Base-by-base conservation (phyloP, 257 asterid genomes). In the Ilex asprella region DNA sequence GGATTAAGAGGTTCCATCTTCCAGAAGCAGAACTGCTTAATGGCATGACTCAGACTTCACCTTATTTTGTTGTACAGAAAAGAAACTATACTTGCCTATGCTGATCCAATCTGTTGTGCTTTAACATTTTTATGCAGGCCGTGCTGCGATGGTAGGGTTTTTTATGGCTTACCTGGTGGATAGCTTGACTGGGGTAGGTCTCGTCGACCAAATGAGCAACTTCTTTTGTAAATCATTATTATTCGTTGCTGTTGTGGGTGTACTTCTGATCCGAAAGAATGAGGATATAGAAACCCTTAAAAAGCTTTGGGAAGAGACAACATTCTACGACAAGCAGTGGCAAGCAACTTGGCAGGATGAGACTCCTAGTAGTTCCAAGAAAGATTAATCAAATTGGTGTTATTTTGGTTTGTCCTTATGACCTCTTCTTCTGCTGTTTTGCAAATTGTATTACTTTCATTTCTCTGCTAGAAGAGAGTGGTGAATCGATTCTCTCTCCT, bases 111-210 rank as follows among this genome's bases (percentile, higher is more conserved):
- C 60, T 65, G 73, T 27, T 21, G 13, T 3, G 16, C 53, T 9
- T n/a, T 55, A 51, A 39, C 14, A 71, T 35, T 50, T 31, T 27
- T 58, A 30, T 80, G 77, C 81, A 93, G 99, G 99, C 10, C 96
- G 99, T 51, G 97, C 99, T 62, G 99, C 99, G 3, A 93, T 93
- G 99, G 31, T 93, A 4, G 99, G 99, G 27, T 93, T 93, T 91
- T 89, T 93, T 77, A 87, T 85, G 96, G 97, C 99, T 15, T 93
- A 93, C 77, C 68, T 93, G 30, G 99, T 89, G 13, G 99, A 93
- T 74, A 82, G 96, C 67, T 76, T 93, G 69, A 93, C 97, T 0
- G 96, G 97, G 30, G 74, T 93, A 27, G 97, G 97, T 6, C 92
- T 93, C 1, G 99, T 93, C 2, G 96, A 89, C 66, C 99, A 93